These are phyloP conservation scores for Blakeslea trispora DNA, from an alignment of 371 early-diverging fungal species.

Conservation along the genomic window DNA sequence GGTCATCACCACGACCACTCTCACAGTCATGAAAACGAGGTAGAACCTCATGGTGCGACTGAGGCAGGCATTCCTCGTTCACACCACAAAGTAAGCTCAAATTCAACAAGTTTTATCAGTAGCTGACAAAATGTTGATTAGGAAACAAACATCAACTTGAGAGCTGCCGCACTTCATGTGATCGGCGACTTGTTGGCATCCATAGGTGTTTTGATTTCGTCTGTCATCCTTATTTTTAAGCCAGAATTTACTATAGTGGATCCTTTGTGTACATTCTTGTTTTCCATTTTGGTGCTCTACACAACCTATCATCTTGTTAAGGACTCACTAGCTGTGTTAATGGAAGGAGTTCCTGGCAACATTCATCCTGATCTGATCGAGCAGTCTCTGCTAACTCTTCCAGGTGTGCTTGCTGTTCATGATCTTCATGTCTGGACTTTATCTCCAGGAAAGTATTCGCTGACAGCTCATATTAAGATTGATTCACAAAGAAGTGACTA, in stretches of 20 bases:
- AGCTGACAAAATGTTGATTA: no score
- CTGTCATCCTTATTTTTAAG: slow-evolving; percentile 70
- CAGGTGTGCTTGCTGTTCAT: slow-evolving; percentile 67
- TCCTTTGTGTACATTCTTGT: slow-evolving; percentile 86
- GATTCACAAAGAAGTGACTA: slow-evolving; percentile 29
- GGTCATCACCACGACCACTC: slow-evolving; percentile 48
- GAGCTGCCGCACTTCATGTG: slow-evolving; percentile 79
- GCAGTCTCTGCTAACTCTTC: slow-evolving; percentile 48
- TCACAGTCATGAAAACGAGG: slow-evolving; percentile 36
- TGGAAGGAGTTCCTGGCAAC: slow-evolving; percentile 73
- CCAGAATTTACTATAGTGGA: slow-evolving; percentile 74
- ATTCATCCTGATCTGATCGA: slow-evolving; percentile 66
- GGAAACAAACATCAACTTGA: slow-evolving; percentile 69
- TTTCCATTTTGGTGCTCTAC: slow-evolving; percentile 75
- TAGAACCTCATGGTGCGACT: slow-evolving; percentile 39
- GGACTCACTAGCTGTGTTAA: slow-evolving; percentile 68
- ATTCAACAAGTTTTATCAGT: no score
- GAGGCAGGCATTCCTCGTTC: slow-evolving; percentile 23
- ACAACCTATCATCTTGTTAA: slow-evolving; percentile 69
- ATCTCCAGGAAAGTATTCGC: slow-evolving; percentile 64
- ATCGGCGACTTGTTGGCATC: slow-evolving; percentile 86
- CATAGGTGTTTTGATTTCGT: slow-evolving; percentile 83
- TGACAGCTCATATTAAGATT: slow-evolving; percentile 49
- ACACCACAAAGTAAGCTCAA: slow-evolving; percentile 17
- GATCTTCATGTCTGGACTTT: slow-evolving; percentile 77